phyloP scores from a whole-genome alignment of 768 basidiomycete genomes.

The Mycena haematopus region DNA sequence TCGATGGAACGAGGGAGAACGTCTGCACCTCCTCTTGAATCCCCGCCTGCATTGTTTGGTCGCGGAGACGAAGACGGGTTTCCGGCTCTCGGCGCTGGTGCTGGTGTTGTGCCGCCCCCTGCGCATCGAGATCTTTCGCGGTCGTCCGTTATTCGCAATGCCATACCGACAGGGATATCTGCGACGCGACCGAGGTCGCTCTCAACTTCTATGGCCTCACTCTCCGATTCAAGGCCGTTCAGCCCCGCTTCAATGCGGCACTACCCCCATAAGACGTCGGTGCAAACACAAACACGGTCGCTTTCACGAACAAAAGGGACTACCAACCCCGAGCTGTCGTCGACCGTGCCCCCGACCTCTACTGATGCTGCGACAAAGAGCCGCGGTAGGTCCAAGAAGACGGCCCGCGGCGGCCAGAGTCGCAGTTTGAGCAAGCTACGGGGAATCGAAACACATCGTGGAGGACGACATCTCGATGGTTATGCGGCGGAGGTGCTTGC shows the following conservation, averaged over 20 bases:
- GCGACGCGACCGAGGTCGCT: conserved; percentile 42
- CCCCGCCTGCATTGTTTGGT: conserved; percentile 47
- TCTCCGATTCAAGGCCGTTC: conserved; percentile 46
- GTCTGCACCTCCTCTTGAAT: conserved; percentile 31
- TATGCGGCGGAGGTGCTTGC: conserved; percentile 67
- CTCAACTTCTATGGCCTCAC: conserved; percentile 43
- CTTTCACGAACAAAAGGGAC: conserved; percentile 28
- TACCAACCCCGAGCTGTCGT: conserved; percentile 15
- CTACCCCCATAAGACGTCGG: conserved; percentile 42
- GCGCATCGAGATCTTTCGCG: conserved; percentile 18
- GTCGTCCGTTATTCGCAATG: conserved; percentile 29
- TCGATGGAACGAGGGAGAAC: conserved; percentile 28
- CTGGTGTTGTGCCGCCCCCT: conserved; percentile 4
- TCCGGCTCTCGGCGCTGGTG: conserved; percentile 46
- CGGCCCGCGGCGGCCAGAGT: conserved; percentile 32
- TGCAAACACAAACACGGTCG: conserved; percentile 32
- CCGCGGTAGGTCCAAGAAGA: conserved; percentile 32
- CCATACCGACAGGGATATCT: conserved; percentile 41
- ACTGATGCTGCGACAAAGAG: conserved; percentile 13
- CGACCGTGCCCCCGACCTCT: conserved; percentile 15
- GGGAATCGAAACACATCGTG: conserved; percentile 50
- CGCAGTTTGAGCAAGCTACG: conserved; percentile 35
- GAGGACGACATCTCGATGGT: conserved; percentile 81
- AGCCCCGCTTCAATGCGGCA: conserved; percentile 58
- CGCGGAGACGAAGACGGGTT: conserved; percentile 66